Base-by-base conservation (phyloP, 768 basidiomycete species). In the Candolleomyces efflorescens region DNA sequence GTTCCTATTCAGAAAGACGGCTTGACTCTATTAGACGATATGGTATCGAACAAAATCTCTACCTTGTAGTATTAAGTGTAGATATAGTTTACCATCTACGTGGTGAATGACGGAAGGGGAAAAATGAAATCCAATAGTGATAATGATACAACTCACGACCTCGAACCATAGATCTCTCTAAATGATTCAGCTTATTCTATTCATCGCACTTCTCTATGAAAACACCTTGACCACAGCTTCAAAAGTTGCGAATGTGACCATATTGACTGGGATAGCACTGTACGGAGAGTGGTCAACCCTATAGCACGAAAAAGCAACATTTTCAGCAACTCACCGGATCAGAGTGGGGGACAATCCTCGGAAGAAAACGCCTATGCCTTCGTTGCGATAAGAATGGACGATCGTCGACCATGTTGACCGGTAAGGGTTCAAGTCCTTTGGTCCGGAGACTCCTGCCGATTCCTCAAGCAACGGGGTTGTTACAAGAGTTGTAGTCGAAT, bases 181-280 rank as follows among this genome's bases (percentile, higher is more conserved):
- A 32, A 32, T 32, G 32, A 32, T 32, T 11, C 32, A 32, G 32
- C n/a, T n/a, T n/a, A n/a, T n/a, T n/a, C n/a, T n/a, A n/a, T n/a
- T 32, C 32, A 32, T 5, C 11, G 32, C 6, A 11, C 7, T 32
- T 32, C 49, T 26, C 39, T 36, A 69, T 39, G 68, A 65, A 17
- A 77, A 60, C 15, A 67, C 67, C 39, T 71, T 76, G 0, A 86
- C 81, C 36, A 86, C 75, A 1, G 75, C 70, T 61, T 92, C 90
- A 59, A 90, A 92, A 1, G 84, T 82, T 3, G 79, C 81, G 68
- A 92, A 92, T 1, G 86, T 90, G 32, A 85, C 87, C 80, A 92
- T 90, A 62, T 92, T 92, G n/a, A 90, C 89, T 2, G 90, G 91
- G 22, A 91, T 78, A n/a, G 89, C 87, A 41, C 88, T 90, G 60